Base-by-base conservation (phyloP, 345 rosid species). In the Salix brachista region DNA sequence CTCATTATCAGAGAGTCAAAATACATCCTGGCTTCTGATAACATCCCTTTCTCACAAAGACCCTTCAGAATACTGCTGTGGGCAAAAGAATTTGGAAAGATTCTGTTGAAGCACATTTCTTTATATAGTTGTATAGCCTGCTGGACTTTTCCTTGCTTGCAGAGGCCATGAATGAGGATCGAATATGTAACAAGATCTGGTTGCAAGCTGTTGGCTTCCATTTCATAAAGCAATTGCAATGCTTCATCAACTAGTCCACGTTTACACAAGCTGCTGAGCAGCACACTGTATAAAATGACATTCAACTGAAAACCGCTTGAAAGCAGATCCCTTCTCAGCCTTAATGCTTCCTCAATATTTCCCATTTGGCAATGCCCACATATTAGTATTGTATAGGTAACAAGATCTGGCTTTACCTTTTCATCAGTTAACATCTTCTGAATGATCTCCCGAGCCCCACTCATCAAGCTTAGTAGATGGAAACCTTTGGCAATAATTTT, bases 261-360 rank as follows among this genome's bases (percentile, higher is more conserved):
- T 88, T 88, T 90, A 82, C 97, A 90, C 81, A 91, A 80, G 83
- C 91, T 85, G 80, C 91, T 79, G 67, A 91, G 88, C 80, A 93
- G 78, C 50, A 82, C 86, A 78, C 90, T 84, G 74, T 81, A 88
- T 18, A 85, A 84, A 80, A 90, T 75, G 62, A 65, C 62, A 79
- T 74, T 83, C 75, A 89, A 62, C 78, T 82, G 87, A 56, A 90
- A 70, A 69, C 91, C 92, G 67, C 21, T 78, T 39, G 92, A 89
- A 70, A 86, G 83, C 88, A 93, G 85, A 87, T 87, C 88, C 69
- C 84, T 74, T 70, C 76, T 77, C 85, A 91, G 69, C 79, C 62
- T 86, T 37, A 89, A 78, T 69, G 87, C 91, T 78, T 91, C 88
- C 74, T 90, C 80, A 66, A 87, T 70, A 73, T 88, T 84, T 14